phyloP scores from a whole-genome alignment of 202 grass and related monocot genomes.

The Setaria italica region DNA sequence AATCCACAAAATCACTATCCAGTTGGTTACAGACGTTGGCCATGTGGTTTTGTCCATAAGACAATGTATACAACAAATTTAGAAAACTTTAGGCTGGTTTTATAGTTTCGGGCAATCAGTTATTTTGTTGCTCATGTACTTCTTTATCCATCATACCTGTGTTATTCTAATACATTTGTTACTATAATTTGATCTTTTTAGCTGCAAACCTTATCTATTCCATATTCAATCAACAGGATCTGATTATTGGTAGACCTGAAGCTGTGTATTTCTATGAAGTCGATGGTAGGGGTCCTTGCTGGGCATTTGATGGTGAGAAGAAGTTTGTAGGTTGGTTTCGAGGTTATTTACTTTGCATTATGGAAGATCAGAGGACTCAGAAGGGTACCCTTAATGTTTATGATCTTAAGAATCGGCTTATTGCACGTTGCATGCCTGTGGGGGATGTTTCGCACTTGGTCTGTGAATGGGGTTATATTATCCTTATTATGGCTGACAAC shows the following conservation, averaged over 20 bases:
- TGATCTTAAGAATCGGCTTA: conserved; percentile 92
- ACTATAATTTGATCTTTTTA: conserved; percentile 19
- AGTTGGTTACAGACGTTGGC: conserved; percentile 18
- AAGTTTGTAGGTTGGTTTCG: conserved; percentile 96
- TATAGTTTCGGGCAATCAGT: background rate
- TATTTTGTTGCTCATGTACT: conserved; percentile 6
- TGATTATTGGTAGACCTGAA: conserved; percentile 91
- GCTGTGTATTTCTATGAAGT: conserved; percentile 98
- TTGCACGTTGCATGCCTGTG: conserved; percentile 84
- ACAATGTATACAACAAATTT: conserved; percentile 14
- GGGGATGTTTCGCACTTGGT: conserved; percentile 86
- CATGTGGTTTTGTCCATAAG: background rate
- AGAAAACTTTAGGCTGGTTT: conserved; percentile 15
- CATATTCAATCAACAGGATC: conserved; percentile 61
- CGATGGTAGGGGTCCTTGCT: conserved; percentile 94
- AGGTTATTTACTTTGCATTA: conserved; percentile 89
- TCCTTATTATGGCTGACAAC: conserved; percentile 90
- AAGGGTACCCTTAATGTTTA: conserved; percentile 87
- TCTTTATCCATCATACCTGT: conserved; percentile 15
- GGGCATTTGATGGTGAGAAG: conserved; percentile 98
- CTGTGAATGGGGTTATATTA: conserved; percentile 92
- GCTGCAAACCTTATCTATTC: conserved; percentile 27
- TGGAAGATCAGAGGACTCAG: conserved; percentile 74
- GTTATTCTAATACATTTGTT: background rate
- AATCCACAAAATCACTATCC: conserved; percentile 13